Evolutionary conservation across 2,329 filamentous ascomycete species (phyloP).

Genomic region (Monilinia aucupariae): DNA sequence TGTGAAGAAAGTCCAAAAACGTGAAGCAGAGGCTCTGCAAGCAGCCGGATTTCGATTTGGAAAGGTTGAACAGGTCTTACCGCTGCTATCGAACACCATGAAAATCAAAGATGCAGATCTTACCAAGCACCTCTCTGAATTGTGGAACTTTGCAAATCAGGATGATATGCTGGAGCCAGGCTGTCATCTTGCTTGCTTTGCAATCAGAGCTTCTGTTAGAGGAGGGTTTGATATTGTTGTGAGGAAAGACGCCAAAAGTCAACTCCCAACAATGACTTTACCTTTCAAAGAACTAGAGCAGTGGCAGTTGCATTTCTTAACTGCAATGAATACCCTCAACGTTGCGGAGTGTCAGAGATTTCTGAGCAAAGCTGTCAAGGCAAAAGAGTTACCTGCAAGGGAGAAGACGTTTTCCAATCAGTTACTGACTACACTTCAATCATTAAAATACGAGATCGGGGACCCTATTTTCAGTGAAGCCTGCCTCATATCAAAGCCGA

Average conservation of each 20-base stretch:
- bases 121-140: constrained; percentile 53
- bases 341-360: constrained; percentile 39
- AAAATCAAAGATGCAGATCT: constrained; percentile 64
- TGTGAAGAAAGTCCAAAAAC: constrained; percentile 55
- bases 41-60: constrained; percentile 76
- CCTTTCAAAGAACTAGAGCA: constrained; percentile 48
- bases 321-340: constrained; percentile 42
- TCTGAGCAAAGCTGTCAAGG: constrained; percentile 34
- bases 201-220: constrained; percentile 46
- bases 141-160: constrained; percentile 53
- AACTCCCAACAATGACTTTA: constrained; percentile 55
- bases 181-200: constrained; percentile 55
- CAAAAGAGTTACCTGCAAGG: constrained; percentile 35
- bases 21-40: constrained; percentile 59
- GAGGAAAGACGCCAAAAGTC: constrained; percentile 44
- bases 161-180: constrained; percentile 46
- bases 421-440: constrained; percentile 41
- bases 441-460: constrained; percentile 39
- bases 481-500: constrained; percentile 40
- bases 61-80: constrained; percentile 59
- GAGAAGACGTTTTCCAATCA: constrained; percentile 43
- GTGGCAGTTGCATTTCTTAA: constrained; percentile 52
- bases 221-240: constrained; percentile 38
- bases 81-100: constrained; percentile 65
- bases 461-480: constrained; percentile 44